Conservation (phyloP, 2,329 filamentous ascomycete genomes). For the Aureobasidium leucospermi region DNA sequence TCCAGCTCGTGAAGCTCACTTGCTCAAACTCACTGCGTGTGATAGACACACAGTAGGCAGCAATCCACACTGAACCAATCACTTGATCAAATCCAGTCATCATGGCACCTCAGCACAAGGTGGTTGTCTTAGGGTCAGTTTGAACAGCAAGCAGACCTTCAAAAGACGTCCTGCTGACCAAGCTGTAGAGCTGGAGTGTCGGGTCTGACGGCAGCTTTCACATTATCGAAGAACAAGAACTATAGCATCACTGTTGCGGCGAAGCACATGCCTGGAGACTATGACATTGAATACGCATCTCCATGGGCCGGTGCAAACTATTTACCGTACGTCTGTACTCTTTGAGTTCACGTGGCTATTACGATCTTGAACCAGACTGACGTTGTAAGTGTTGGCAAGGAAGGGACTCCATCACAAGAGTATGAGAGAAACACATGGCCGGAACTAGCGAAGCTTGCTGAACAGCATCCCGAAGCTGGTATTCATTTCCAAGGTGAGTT, state of each 20-base stretch:
- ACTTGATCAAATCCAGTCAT: not conserved
- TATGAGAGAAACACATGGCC: slow-evolving; percentile 40
- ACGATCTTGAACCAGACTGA: slow-evolving; percentile 1
- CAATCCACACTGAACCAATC: not conserved
- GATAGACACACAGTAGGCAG: not conserved
- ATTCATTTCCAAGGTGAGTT: slow-evolving; percentile 60
- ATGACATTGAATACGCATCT: slow-evolving; percentile 82
- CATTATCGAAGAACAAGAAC: slow-evolving; percentile 49
- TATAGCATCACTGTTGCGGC: slow-evolving; percentile 64
- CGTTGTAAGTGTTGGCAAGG: slow-evolving; percentile 31
- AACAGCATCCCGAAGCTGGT: slow-evolving; percentile 66
- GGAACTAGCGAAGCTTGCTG: slow-evolving; percentile 37
- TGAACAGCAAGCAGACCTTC: not conserved
- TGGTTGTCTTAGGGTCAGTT: slow-evolving; percentile 43
- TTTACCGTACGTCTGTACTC: slow-evolving; percentile 40
- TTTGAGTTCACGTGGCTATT: not conserved
- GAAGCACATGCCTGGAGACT: slow-evolving; percentile 91
- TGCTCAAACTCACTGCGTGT: not conserved
- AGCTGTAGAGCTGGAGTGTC: slow-evolving; percentile 48
- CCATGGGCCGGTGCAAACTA: slow-evolving; percentile 84
- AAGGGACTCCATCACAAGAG: slow-evolving; percentile 31
- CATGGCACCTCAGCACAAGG: slow-evolving; percentile 23
- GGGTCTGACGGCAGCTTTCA: slow-evolving; percentile 57
- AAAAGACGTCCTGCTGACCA: slow-evolving; percentile 29
- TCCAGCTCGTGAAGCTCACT: not conserved